Base-by-base conservation (phyloP, 495 filamentous ascomycete species). In the Cetradonia linearis region DNA sequence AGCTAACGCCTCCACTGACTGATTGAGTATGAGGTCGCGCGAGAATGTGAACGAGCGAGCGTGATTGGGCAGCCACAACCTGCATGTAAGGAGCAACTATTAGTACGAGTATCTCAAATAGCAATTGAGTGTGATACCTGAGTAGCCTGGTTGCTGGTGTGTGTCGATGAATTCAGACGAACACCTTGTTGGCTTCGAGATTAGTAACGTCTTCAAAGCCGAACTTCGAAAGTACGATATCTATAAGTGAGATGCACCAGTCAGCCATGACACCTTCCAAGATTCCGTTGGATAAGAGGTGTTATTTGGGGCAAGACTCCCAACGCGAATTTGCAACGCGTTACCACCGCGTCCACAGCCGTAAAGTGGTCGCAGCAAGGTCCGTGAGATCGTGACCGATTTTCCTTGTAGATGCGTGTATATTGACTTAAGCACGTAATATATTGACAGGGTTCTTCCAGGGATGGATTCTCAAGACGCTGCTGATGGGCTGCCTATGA, bases 1-100 rank as follows among this genome's bases (percentile, higher is more conserved):
- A 67, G 65, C 59, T 67, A 67, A 67, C 65, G 65, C 56, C 63
- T 67, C 65, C 55, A 65, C 63, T 58, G 44, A 53, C 47, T 20
- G 34, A 42, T 59, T 53, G 27, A 40, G 42, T 47, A 55, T 47
- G 25, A 61, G 42, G 52, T 27, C 18, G 25, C 28, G 60, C 44
- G 63, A 65, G 63, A 62, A 65, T 65, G 63, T 62, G 49, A 55
- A 65, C 28, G 49, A 50, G 34, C 47, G 47, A 60, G n/a, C 36
- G 47, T 53, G 36, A 53, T 52, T 53, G 47, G 57, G 31, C 18
- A 38, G 54, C 55, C 61, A 58, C 55, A 54, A 36, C 38, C 63
- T 59, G 47, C 18, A 55, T 28, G 31, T 56, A 60, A 42, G 57
- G 57, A 40, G 46, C 34, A 33, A 53, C n/a, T 14, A 50, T 60